Evolutionary conservation across 1,284 basidiomycete species (phyloP).

Genomic region (Leccinum subspadiceum): DNA sequence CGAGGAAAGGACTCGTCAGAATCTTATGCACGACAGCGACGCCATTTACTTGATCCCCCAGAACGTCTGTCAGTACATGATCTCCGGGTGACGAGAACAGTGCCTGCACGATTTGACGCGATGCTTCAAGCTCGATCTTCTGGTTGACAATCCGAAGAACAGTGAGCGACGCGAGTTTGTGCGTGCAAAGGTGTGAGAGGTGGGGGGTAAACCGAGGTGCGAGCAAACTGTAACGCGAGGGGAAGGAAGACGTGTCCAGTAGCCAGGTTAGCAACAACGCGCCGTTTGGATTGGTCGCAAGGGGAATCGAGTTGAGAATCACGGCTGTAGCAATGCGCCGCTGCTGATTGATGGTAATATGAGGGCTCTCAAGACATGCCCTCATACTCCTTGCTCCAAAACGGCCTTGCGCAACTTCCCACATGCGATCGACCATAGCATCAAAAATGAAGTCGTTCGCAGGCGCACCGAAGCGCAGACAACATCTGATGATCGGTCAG

Average conservation of each 20-base stretch:
- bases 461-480: constrained; percentile 87
- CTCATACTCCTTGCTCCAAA: constrained; percentile 98
- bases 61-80: constrained; percentile 88
- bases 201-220: constrained; percentile 96
- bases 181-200: constrained; percentile 93
- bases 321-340: constrained; percentile 94
- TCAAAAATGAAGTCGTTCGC: constrained; percentile 96
- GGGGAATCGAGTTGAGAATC: constrained; percentile 95
- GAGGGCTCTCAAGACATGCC: constrained; percentile 89
- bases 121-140: constrained; percentile 83
- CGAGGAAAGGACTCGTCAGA: constrained; percentile 80
- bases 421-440: constrained; percentile 96
- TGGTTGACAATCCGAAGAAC: constrained; percentile 93
- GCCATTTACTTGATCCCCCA: constrained; percentile 94
- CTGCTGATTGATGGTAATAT: constrained; percentile 84
- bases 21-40: constrained; percentile 94
- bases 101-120: constrained; percentile 78
- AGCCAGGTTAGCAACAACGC: constrained; percentile 95
- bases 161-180: constrained; percentile 94
- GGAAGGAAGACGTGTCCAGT: constrained; percentile 90
- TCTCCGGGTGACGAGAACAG: constrained; percentile 84
- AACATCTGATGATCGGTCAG: constrained; percentile 56
- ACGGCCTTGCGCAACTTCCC: constrained; percentile 95
- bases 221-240: constrained; percentile 88
- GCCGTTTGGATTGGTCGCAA: constrained; percentile 97